A percentile compares a stretch with the other conserved stretches of the same genome.
Evolutionary conservation across 257 asterid genomes (phyloP).

Genomic region (Dorcoceras hygrometricum): DNA sequence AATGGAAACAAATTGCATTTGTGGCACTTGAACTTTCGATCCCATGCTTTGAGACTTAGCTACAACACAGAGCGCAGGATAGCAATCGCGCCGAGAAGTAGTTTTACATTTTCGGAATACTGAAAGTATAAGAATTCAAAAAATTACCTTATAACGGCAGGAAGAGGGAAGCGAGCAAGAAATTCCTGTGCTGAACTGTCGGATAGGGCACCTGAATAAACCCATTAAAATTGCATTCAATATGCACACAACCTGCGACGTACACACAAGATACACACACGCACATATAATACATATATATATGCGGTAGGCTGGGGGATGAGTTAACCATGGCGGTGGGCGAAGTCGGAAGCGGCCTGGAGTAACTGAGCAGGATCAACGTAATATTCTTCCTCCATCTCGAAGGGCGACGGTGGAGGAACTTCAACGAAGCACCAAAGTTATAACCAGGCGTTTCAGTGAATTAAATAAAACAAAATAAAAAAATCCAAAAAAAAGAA

Average conservation of each 20-base stretch:
- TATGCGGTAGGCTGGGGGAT: neutral
- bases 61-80: neutral
- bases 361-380: slow-evolving; percentile 68
- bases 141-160: slow-evolving; percentile 41
- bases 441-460: too few relatives aligned
- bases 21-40: neutral
- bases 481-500: too few relatives aligned
- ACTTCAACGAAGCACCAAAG: too few relatives aligned
- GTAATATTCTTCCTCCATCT: slow-evolving; percentile 78
- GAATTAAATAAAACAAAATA: too few relatives aligned
- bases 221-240: neutral
- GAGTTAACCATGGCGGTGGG: slow-evolving; percentile 49
- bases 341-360: slow-evolving; percentile 70
- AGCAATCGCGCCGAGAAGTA: neutral
- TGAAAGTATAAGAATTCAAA: neutral
- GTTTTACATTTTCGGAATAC: neutral
- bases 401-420: neutral
- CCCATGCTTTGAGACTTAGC: neutral
- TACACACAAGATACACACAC: neutral
- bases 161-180: slow-evolving; percentile 75
- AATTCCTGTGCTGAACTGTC: slow-evolving; percentile 71
- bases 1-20: neutral
- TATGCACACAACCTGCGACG: neutral
- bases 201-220: slow-evolving; percentile 55
- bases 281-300: neutral